Evolutionary conservation across 2,329 filamentous ascomycete species (phyloP), one percentile per base, ranked within the genome.

Genomic region (Verticillium dahliae): DNA sequence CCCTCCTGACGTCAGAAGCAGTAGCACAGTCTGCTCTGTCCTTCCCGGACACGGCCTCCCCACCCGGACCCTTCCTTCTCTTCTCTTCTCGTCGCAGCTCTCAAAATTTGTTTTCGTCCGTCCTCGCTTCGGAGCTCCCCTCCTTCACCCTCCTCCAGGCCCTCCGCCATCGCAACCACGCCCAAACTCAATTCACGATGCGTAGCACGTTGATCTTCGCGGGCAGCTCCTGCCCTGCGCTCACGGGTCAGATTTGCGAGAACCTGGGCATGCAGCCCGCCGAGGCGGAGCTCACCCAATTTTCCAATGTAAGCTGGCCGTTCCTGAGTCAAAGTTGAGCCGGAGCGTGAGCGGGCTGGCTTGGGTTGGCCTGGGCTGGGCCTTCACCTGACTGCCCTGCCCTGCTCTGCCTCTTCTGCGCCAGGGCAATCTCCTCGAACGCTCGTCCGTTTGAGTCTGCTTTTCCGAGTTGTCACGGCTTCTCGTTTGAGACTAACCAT

Each of bases 151-250:
- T 34, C 45, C 27, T 13, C 18, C 62, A 68, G 61, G 64, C 63
- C 55, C 5, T 11, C 62, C 68, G 61, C 65, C 63, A 66, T 67
- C 64, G 65, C 66, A 70, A 60, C 41, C 60, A 57, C 61, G 27
- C 60, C 45, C 45, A 27, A 52, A 10, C n/a, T 18, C 45, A 52
- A 52, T 52, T 60, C 71, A 76, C 70, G 67, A 88, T 88, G 85
- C 81, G 85, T 70, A 86, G 86, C 72, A 89, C 86, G 61, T 78
- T 88, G 69, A 86, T 89, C 67, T 89, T 89, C 71, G 81, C 85
- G 69, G 86, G 86, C 78, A 85, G 84, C 65, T 89, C 86, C 60
- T 88, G 86, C 78, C 86, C 86, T 64, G 80, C 78, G 63, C 83
- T 89, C 71, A 86, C 86, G 18, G 78, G 76, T 62, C 84, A 88